Conservation (phyloP, 202 grass and related monocot genomes). For the Miscanthus sacchariflorus region DNA sequence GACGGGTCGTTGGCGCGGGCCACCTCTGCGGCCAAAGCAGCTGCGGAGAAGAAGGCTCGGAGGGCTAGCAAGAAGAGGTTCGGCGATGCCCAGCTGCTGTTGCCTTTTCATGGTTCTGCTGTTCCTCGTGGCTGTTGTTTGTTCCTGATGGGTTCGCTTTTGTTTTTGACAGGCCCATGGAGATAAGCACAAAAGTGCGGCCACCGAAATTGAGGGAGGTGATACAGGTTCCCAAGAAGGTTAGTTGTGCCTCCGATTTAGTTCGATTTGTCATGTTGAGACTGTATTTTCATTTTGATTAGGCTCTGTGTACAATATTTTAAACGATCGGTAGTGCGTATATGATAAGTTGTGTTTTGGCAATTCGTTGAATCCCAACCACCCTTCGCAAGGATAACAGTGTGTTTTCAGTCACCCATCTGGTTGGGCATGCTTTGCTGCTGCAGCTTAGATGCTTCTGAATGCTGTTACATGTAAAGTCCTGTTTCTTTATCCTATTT, state of each 20-base stretch:
- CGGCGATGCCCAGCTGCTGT: not conserved
- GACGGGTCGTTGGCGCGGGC: conserved; percentile 65
- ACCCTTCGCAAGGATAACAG: not conserved
- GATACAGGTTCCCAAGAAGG: conserved; percentile 90
- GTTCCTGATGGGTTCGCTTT: conserved; percentile 21
- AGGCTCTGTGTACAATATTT: not conserved
- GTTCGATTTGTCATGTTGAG: not conserved
- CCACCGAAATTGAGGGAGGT: conserved; percentile 77
- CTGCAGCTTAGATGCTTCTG: not conserved
- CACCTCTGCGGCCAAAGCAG: conserved; percentile 25
- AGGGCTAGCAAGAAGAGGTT: conserved; percentile 94
- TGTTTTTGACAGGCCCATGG: conserved; percentile 70
- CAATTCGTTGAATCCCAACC: not conserved
- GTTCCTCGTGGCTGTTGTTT: not conserved
- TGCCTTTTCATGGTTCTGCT: conserved; percentile 6
- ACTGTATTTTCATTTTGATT: not conserved
- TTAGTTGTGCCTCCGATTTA: conserved; percentile 36
- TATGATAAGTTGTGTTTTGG: not conserved
- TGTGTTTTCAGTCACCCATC: not conserved
- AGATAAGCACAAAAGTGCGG: conserved; percentile 83
- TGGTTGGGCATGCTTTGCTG: not conserved
- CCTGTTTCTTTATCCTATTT: not conserved
- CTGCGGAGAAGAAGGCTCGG: conserved; percentile 58
- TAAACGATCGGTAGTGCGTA: too few relatives aligned
- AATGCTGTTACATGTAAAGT: conserved; percentile 8